Conservation (phyloP, 2,329 filamentous ascomycete genomes). For the Fusarium citri region DNA sequence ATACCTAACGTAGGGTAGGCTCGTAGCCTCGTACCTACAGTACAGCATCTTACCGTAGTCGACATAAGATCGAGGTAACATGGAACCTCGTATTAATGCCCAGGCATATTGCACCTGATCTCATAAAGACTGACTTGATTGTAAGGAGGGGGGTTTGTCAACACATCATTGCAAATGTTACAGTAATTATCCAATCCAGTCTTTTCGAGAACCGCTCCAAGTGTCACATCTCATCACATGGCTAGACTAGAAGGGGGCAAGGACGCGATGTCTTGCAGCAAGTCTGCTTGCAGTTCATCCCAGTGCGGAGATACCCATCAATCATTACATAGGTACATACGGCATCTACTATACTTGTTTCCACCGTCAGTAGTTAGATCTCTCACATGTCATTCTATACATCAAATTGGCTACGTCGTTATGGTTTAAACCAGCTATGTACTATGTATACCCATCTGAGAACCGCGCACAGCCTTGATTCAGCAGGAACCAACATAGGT, state of each 20-base stretch:
- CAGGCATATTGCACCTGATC: slow-evolving; percentile 18
- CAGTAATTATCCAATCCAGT: slow-evolving; percentile 24
- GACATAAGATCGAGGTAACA: slow-evolving; percentile 6
- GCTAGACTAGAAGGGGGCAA: slow-evolving; percentile 36
- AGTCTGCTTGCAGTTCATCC: slow-evolving; percentile 12
- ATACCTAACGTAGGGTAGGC: too few species aligned
- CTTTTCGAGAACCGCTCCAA: slow-evolving; percentile 27
- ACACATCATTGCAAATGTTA: slow-evolving; percentile 9
- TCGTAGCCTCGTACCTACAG: too few species aligned
- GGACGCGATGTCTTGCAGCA: slow-evolving; percentile 30
- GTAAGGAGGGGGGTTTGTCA: slow-evolving; percentile 27
- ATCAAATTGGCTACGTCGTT: background rate
- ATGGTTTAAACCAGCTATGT: background rate
- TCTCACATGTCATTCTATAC: slow-evolving; percentile 9
- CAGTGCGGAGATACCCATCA: slow-evolving; percentile 25
- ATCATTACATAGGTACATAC: background rate
- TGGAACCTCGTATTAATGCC: slow-evolving; percentile 14
- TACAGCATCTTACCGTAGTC: background rate
- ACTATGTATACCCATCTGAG: slow-evolving; percentile 1
- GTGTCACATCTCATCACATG: slow-evolving; percentile 41
- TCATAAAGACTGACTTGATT: background rate
- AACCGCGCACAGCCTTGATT: slow-evolving; percentile 20
- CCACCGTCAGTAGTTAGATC: background rate
- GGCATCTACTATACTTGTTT: background rate
- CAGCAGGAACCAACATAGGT: slow-evolving; percentile 16